Evolutionary conservation across 352 stramenopile species (phyloP).

Genomic region (Phytophthora macrochlamydospora): DNA sequence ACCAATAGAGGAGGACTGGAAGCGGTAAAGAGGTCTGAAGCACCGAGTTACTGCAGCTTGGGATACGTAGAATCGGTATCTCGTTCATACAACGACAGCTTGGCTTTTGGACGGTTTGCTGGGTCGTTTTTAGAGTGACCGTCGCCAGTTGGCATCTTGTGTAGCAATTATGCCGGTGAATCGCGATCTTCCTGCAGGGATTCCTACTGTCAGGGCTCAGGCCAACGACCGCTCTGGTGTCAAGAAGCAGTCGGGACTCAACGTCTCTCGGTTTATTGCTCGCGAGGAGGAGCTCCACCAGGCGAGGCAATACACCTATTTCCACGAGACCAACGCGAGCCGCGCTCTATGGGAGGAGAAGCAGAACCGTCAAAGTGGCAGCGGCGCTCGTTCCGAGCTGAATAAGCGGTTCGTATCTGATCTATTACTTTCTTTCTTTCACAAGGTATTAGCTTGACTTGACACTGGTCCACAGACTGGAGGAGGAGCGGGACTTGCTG

Average conservation of each 20-base stretch:
- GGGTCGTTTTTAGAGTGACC: too few relatives aligned
- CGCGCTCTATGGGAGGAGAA: constrained; percentile 80
- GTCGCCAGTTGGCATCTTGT: too few relatives aligned
- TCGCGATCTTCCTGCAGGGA: constrained; percentile 54
- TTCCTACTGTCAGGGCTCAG: constrained; percentile 33
- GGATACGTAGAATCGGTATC: too few relatives aligned
- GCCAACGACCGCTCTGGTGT: constrained; percentile 15
- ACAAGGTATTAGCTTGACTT: not conserved
- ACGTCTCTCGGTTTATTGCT: constrained; percentile 77
- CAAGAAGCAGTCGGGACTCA: constrained; percentile 56
- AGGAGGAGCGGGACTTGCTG: constrained; percentile 76
- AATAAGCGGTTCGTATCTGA: constrained; percentile 52
- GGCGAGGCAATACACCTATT: constrained; percentile 57
- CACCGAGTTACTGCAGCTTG: too few relatives aligned
- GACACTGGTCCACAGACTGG: constrained; percentile 33
- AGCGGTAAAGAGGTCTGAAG: not conserved
- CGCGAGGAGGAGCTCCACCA: constrained; percentile 78
- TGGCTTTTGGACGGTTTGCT: too few relatives aligned
- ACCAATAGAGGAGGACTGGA: constrained; percentile 39
- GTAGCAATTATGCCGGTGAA: constrained; percentile 48
- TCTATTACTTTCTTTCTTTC: not conserved
- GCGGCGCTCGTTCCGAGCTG: constrained; percentile 52
- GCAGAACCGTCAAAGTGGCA: constrained; percentile 62
- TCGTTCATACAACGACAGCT: too few relatives aligned
- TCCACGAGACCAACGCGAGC: constrained; percentile 52